A percentile compares a stretch with the other conserved stretches of the same genome.
These are phyloP conservation scores for Rhizoclosmatium globosum DNA, from an alignment of 192 early-diverging fungal genomes.

Conservation along the genomic window DNA sequence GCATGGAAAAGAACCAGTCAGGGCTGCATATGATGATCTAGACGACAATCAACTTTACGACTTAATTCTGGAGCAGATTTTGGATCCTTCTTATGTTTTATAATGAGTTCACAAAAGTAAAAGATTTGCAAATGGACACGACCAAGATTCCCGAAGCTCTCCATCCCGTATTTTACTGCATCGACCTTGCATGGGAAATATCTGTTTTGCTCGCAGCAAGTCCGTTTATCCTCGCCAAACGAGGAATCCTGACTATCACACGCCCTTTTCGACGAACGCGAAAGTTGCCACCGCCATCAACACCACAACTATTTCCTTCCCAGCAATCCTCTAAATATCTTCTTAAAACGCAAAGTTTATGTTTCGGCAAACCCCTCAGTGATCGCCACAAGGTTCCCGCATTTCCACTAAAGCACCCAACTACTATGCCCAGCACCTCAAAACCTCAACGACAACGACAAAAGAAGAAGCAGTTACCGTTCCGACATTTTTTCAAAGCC, in stretches of 20 bases:
- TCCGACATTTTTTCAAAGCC: background rate
- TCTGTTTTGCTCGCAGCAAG: background rate
- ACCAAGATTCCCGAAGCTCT: background rate
- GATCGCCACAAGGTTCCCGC: background rate
- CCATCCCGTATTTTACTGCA: background rate
- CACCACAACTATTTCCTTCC: background rate
- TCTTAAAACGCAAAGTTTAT: background rate
- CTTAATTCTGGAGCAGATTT: slow-evolving; percentile 21
- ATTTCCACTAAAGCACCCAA: background rate
- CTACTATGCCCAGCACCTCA: background rate
- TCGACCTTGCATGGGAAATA: background rate
- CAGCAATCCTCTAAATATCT: background rate
- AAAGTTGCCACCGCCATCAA: background rate
- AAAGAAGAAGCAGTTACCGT: background rate
- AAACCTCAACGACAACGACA: background rate
- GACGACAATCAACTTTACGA: slow-evolving; percentile 8
- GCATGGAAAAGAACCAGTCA: background rate
- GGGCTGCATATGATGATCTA: slow-evolving; percentile 11
- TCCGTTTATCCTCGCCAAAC: background rate
- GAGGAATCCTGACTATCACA: background rate
- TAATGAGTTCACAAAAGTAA: background rate
- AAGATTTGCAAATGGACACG: background rate
- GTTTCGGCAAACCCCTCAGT: background rate
- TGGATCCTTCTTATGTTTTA: slow-evolving; percentile 1
- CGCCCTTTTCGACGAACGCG: background rate